Percentiles rank a stretch among this genome's conserved stretches.
phyloP scores from a whole-genome alignment of 805 yeast genomes.

The Candida cerambycidarum region DNA sequence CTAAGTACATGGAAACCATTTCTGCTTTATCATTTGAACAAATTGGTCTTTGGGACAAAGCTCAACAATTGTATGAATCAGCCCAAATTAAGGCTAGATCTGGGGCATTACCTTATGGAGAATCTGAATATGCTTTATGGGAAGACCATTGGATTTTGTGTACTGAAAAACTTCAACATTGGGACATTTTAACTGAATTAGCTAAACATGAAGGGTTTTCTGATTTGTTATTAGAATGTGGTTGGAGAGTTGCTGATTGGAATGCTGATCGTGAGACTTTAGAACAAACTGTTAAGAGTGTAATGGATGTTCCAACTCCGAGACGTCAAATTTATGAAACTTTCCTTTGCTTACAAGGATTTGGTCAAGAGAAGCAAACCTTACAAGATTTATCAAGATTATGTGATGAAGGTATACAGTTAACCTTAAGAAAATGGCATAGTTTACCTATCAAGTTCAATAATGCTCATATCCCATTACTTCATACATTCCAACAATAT shows the following conservation, averaged over 20 bases:
- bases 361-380: conserved; percentile 85
- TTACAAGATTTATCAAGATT: conserved; percentile 79
- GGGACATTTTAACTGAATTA: conserved; percentile 95
- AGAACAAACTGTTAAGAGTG: conserved; percentile 91
- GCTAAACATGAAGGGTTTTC: conserved; percentile 98
- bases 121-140: conserved; percentile 93
- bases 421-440: conserved; percentile 90
- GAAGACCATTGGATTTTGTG: conserved; percentile 98
- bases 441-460: conserved; percentile 76
- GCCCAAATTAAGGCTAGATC: conserved; percentile 97
- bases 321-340: conserved; percentile 95
- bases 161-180: conserved; percentile 95
- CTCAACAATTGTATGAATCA: conserved; percentile 88
- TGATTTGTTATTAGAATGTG: conserved; percentile 93
- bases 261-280: conserved; percentile 90
- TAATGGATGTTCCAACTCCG: conserved; percentile 98
- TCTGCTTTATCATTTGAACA: conserved; percentile 94
- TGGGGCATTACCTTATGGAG: conserved; percentile 93
- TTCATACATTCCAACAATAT: conserved; percentile 95
- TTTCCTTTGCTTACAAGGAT: conserved; percentile 87
- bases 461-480: conserved; percentile 81
- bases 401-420: conserved; percentile 95
- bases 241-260: conserved; percentile 99
- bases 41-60: conserved; percentile 91
- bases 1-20: conserved; percentile 90